phyloP scores from a whole-genome alignment of 2,329 filamentous ascomycete species.

The Teratosphaeria epicoccoides region DNA sequence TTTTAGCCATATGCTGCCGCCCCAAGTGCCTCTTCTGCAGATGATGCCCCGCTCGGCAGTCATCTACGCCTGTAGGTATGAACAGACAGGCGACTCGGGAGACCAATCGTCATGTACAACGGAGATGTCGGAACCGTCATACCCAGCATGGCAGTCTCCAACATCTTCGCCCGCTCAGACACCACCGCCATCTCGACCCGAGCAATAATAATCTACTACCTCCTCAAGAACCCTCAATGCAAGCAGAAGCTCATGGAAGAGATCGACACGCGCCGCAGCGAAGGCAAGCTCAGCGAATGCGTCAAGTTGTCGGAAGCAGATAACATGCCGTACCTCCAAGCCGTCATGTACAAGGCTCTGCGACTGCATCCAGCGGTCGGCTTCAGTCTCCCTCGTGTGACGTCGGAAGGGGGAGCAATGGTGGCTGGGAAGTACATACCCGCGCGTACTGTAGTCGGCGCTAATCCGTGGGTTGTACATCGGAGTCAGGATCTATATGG shows the following conservation, averaged over 20 bases:
- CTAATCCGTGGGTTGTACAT: slow-evolving; percentile 27
- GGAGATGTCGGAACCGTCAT: slow-evolving; percentile 20
- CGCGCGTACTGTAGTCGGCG: slow-evolving; percentile 14
- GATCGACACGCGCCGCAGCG: slow-evolving; percentile 19
- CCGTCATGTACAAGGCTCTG: slow-evolving; percentile 35
- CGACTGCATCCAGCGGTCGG: slow-evolving; percentile 35
- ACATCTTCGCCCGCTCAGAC: slow-evolving; percentile 35
- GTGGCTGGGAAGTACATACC: slow-evolving; percentile 28
- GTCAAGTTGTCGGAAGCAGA: slow-evolving; percentile 24
- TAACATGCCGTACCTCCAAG: slow-evolving; percentile 32
- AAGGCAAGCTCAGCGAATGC: slow-evolving; percentile 21
- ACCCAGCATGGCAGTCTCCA: slow-evolving; percentile 27
- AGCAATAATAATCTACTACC: slow-evolving; percentile 29
- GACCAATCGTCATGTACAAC: slow-evolving; percentile 28
- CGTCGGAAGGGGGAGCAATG: slow-evolving; percentile 27
- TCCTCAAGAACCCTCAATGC: slow-evolving; percentile 25
- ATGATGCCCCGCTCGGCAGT: too few relatives aligned
- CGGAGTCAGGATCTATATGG: slow-evolving; percentile 21
- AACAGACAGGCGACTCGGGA: slow-evolving; percentile 8
- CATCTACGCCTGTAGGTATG: too few relatives aligned
- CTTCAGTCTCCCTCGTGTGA: slow-evolving; percentile 29
- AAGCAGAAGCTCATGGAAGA: slow-evolving; percentile 26
- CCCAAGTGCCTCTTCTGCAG: too few relatives aligned
- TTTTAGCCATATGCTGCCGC: too few relatives aligned
- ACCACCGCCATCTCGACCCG: slow-evolving; percentile 33